phyloP scores from a whole-genome alignment of 2,329 filamentous ascomycete species.

The Calonectria fujianensis region DNA sequence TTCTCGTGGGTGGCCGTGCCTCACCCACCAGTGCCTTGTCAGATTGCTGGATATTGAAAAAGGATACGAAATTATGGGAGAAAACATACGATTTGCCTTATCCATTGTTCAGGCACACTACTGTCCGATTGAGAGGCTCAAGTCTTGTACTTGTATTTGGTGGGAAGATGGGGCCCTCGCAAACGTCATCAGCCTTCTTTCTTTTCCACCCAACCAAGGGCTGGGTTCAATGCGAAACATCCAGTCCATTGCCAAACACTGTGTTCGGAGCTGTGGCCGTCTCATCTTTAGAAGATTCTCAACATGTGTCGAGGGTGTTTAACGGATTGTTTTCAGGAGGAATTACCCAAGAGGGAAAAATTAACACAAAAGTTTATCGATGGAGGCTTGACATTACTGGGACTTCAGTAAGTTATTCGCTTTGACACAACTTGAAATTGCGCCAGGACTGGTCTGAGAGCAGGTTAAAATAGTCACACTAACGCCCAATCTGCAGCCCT shows the following conservation, averaged over 20 bases:
- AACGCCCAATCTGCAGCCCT: slow-evolving; percentile 47
- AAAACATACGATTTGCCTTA: slow-evolving; percentile 78
- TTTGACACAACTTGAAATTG: neutral
- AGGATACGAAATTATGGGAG: slow-evolving; percentile 74
- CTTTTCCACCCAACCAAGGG: slow-evolving; percentile 70
- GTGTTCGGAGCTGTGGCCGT: slow-evolving; percentile 68
- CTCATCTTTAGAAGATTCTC: slow-evolving; percentile 49
- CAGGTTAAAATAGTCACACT: neutral
- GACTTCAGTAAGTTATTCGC: slow-evolving; percentile 58
- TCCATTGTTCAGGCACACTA: slow-evolving; percentile 85
- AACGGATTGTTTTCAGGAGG: slow-evolving; percentile 83
- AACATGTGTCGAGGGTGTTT: slow-evolving; percentile 58
- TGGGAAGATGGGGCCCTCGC: slow-evolving; percentile 72
- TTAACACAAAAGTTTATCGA: slow-evolving; percentile 77
- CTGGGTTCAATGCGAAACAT: slow-evolving; percentile 67
- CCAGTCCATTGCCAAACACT: slow-evolving; percentile 58
- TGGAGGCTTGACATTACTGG: slow-evolving; percentile 75
- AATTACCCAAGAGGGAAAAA: slow-evolving; percentile 77
- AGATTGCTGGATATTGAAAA: slow-evolving; percentile 85
- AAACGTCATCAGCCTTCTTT: slow-evolving; percentile 71
- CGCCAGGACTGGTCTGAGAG: neutral
- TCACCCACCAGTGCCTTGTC: slow-evolving; percentile 81
- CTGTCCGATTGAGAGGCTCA: slow-evolving; percentile 70
- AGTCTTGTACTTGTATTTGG: slow-evolving; percentile 75
- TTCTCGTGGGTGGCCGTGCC: slow-evolving; percentile 86